Conservation (phyloP, 805 yeast species). For the Cyberlindnera lachancei region DNA sequence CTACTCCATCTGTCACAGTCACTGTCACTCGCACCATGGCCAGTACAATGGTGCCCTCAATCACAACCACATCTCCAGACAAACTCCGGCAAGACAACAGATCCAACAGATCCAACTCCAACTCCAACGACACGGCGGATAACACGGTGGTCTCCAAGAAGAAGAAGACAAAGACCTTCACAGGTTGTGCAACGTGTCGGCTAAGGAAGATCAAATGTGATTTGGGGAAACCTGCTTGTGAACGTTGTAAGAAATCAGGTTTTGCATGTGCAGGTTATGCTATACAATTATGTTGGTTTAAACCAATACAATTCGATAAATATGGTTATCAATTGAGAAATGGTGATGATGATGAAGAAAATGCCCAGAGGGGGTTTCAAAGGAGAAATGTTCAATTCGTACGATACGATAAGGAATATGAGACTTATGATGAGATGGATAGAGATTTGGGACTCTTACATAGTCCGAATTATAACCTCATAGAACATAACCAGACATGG, state of each 20-base stretch:
- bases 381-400: slow-evolving; percentile 72
- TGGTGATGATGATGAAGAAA: slow-evolving; percentile 17
- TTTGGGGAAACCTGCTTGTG: slow-evolving; percentile 59
- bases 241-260: slow-evolving; percentile 61
- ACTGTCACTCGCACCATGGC: too few relatives aligned
- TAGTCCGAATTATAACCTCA: slow-evolving; percentile 34
- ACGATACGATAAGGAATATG: slow-evolving; percentile 57
- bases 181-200: slow-evolving; percentile 87
- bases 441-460: slow-evolving; percentile 53
- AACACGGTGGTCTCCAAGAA: too few relatives aligned
- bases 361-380: slow-evolving; percentile 48
- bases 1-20: too few relatives aligned
- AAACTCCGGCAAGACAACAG: too few relatives aligned
- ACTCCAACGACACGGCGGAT: too few relatives aligned
- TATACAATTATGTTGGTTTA: slow-evolving; percentile 70
- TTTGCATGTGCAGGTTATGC: slow-evolving; percentile 76
- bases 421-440: slow-evolving; percentile 80
- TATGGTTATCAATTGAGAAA: slow-evolving; percentile 33
- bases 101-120: too few relatives aligned
- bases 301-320: slow-evolving; percentile 43
- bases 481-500: slow-evolving; percentile 39
- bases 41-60: too few relatives aligned
- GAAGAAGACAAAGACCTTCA: slow-evolving; percentile 61
- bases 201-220: slow-evolving; percentile 78
- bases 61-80: too few relatives aligned